These are phyloP conservation scores for Fusarium sp. DNA, from an alignment of 2,329 filamentous ascomycete species.

Conservation along the genomic window DNA sequence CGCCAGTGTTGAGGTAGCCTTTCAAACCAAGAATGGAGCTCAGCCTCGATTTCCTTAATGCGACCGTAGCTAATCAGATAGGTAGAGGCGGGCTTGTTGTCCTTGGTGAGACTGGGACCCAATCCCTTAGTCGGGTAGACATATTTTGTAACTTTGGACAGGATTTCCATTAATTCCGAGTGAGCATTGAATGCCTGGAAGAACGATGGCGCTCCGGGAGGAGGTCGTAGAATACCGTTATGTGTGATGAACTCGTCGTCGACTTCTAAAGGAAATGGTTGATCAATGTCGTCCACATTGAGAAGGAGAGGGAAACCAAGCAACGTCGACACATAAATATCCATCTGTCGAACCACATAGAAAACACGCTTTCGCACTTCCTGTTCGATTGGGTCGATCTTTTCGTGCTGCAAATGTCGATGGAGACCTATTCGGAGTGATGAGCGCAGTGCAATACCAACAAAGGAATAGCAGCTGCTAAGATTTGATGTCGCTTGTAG, in stretches of 20 bases:
- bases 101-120: conserved; percentile 59
- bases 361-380: conserved; percentile 74
- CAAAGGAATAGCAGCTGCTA: conserved; percentile 82
- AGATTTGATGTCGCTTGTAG: conserved; percentile 83
- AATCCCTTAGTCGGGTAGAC: conserved; percentile 73
- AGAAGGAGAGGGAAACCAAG: conserved; percentile 75
- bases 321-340: conserved; percentile 76
- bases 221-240: conserved; percentile 66
- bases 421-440: conserved; percentile 84
- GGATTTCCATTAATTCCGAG: conserved; percentile 71
- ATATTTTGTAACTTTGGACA: conserved; percentile 72
- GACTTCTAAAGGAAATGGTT: conserved; percentile 72
- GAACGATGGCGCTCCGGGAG: conserved; percentile 67
- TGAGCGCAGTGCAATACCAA: conserved; percentile 81
- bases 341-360: conserved; percentile 76
- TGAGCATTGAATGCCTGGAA: conserved; percentile 76
- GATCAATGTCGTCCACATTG: conserved; percentile 74
- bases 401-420: conserved; percentile 74
- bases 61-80: conserved; percentile 73
- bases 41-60: conserved; percentile 73
- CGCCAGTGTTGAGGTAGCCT: conserved; percentile 79
- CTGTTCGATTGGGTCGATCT: conserved; percentile 71
- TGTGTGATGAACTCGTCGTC: conserved; percentile 76
- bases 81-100: conserved; percentile 59
- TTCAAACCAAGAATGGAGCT: conserved; percentile 73